Evolutionary conservation across 176 grass and related monocot species (phyloP), one percentile per base, ranked within the genome.

Genomic region (maize (Zea mays)): DNA sequence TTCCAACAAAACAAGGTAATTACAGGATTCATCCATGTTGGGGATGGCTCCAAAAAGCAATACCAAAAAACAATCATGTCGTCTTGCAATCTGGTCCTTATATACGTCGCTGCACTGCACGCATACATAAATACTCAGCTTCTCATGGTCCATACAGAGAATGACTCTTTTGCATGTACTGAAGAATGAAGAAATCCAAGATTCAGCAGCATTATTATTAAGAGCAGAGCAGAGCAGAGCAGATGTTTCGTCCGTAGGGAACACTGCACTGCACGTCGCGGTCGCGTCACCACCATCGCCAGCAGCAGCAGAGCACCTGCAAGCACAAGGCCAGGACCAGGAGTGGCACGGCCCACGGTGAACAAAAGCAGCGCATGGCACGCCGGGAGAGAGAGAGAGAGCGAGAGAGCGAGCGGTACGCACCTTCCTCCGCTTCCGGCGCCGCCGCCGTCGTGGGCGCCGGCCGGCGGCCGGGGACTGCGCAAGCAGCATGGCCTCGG

Each of bases 361-460:
- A 58, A 10, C 55, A 58, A 58, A 58, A 58, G 7, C 54, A 19
- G 8, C 54, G 54, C 54, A 19, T 56, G 54, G 7, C 54, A 56
- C 17, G 17, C 6, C 16, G 2, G 7, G 51, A 1, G 11, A 12
- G 45, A 8, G 46, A 51, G 15, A 52, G 5, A 54, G 51, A n/a
- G 6, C 16, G 15, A 52, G 5, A 54, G 51, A n/a, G 6, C 16
- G 0, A 6, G 6, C 7, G 5, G 5, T 55, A 63, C 81, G 61
- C 76, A 84, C 86, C 86, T 84, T 84, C 77, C 58, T 76, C 41
- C 81, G 27, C 77, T 80, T 84, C 65, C 82, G 77, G 17, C 63
- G 71, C 10, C 63, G 48, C 2, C 69, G 75, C 7, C 54, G 69
- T 0, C 69, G 75, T 16, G 46, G 46, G 0, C 62, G 69, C 12